These are phyloP conservation scores for Rhizomucor miehei DNA, from an alignment of 371 early-diverging fungal genomes.

Conservation along the genomic window DNA sequence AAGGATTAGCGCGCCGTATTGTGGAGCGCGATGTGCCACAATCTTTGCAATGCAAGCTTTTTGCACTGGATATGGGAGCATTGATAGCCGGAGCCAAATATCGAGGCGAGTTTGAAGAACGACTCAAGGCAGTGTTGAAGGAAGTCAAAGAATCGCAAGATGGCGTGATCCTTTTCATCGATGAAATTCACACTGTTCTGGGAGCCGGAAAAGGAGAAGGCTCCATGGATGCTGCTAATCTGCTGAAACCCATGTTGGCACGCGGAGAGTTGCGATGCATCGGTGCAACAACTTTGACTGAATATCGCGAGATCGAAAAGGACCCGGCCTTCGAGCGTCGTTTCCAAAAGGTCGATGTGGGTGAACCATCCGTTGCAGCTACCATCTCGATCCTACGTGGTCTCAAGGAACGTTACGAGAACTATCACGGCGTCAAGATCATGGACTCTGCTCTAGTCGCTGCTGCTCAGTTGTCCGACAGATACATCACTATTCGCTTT, in stretches of 20 bases:
- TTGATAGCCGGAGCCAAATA: conserved; percentile 87
- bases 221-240: conserved; percentile 92
- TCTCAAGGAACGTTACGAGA: conserved; percentile 82
- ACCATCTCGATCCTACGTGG: conserved; percentile 87
- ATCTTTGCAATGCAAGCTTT: conserved; percentile 82
- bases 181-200: conserved; percentile 97
- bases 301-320: conserved; percentile 83
- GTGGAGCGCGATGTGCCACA: conserved; percentile 93
- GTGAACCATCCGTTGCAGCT: conserved; percentile 79
- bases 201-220: conserved; percentile 93
- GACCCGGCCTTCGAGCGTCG: conserved; percentile 91
- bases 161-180: conserved; percentile 96
- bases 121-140: conserved; percentile 95
- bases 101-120: conserved; percentile 99
- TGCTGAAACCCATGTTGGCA: conserved; percentile 89
- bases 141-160: conserved; percentile 91
- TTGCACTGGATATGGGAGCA: conserved; percentile 96
- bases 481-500: conserved; percentile 80
- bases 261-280: conserved; percentile 83
- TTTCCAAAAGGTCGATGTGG: conserved; percentile 82
- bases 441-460: conserved; percentile 77
- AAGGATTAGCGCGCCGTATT: conserved; percentile 97
- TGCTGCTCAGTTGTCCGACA: conserved; percentile 75
- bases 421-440: conserved; percentile 85
- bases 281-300: conserved; percentile 89